Evolutionary conservation across 2,329 filamentous ascomycete genomes (phyloP), one percentile per base, ranked within the genome.

Genomic region (Knufia fluminis): DNA sequence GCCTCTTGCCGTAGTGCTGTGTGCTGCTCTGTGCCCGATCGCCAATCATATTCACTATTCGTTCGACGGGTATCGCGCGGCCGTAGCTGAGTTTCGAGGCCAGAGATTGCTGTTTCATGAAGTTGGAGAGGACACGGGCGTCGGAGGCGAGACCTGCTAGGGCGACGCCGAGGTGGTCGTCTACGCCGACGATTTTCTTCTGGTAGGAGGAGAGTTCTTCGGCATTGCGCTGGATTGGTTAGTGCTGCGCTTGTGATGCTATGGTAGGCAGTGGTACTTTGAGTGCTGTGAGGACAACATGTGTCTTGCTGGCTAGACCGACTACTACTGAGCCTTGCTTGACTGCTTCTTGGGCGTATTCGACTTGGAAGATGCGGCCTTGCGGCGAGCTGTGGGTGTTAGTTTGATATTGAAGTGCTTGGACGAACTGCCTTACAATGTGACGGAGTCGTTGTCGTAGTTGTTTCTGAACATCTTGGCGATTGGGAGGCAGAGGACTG

Each of bases 381-480:
- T 98, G 92, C 56, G 92, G 92, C 62, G 92, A 98, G 82, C 90
- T 96, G 64, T 50, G 48, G 50, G 42, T 17, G 26, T 52, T 33
- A 55, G 51, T 41, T 20, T 33, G 22, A 42, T 35, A 46, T 19
- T 9, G 32, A 23, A 41, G 33, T 47, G 24, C 49, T 12, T 49
- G 45, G 45, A 50, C 33, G 47, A 36, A 42, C 51, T 33, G 65
- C 72, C 83, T 73, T 78, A 95, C 89, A 97, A 98, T 73, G 92
- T 98, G 73, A 97, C 90, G 57, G 91, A 94, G 73, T 98, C 92
- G 82, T 98, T 98, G 76, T 98, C 92, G 79, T 98, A 98, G 74
- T 97, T 97, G 79, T 98, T 98, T 73, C 92, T 82, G 76, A 98
- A 98, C 92, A 98, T 97, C 65, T 65, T 82, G 78, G 56, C 49